Evolutionary conservation across 176 grass and related monocot genomes (phyloP), one percentile per base, ranked within the genome.

Genomic region (Ananas comosus): DNA sequence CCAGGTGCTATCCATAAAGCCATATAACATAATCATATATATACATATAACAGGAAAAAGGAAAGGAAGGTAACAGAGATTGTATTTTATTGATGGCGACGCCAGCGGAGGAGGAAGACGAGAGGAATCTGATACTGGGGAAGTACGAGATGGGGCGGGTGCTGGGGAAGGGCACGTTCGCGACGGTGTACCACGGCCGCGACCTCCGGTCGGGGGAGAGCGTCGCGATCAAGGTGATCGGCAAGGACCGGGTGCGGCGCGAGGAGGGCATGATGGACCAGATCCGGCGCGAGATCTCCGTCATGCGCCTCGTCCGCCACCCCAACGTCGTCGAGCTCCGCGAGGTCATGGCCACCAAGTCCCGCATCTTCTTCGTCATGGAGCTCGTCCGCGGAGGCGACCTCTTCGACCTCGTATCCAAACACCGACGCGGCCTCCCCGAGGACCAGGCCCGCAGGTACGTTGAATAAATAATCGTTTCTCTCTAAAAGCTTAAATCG

Each of bases 191-290:
- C 71, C 78, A 90, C 65, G 94, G 72, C 66, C 81, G 94, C 0
- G 89, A 97, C 74, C 25, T 92, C 3, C 51, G 66, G 51, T 51
- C 83, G 0, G 71, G 71, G 10, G 85, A 70, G n/a, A 83, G 87
- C 82, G 95, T 99, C 29, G 95, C 95, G 9, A 91, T 99, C 51
- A 99, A 99, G 85, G 83, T 94, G 63, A 99, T 99, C 84, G 70
- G 86, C 72, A 99, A 99, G 84, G 87, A 91, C 8, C 82, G 75
- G 49, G 78, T 99, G 16, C 87, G 79, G 14, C 71, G 66, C 1
- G 75, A 71, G 23, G 72, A 80, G 1, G 80, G 94, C 10, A 90
- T 99, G 94, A 63, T 84, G 70, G 94, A 99, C 69, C 95, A 99
- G 80, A 91, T 99, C 48, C 69, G 86, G 10, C 87, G 95, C 0